Base-by-base conservation (phyloP, 2,329 filamentous ascomycete species). In the Botryotinia convoluta region DNA sequence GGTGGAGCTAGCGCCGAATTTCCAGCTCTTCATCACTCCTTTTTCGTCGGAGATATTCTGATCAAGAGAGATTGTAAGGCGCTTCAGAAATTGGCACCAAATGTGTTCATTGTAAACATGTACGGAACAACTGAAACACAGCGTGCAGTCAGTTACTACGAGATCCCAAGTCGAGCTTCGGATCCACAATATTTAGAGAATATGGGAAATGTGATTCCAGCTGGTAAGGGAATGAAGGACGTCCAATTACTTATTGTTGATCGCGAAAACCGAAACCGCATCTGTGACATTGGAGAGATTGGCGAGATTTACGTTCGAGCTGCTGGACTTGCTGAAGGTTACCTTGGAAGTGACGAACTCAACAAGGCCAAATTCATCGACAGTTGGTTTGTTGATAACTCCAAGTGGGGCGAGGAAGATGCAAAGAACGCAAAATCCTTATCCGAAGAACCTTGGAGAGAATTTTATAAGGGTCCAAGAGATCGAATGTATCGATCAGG, bases 41-140 rank as follows among this genome's bases (percentile, higher is more conserved):
- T 98, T 85, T 98, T 95, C 75, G 95, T 98, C 1, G 96, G 96
- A 45, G 95, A 98, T 80, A 86, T 98, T 48, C 83, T 98, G 65
- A 97, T 94, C 75, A 97, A 91, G 80, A 88, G 90, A 79, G 95
- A 98, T 79, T 97, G 93, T 82, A 86, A 87, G 60, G 87, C 88
- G 37, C 85, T 98, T n/a, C 92, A 93, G 73, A 86, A 89, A 63
- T 86, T 98, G 54, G 95, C 92, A 0, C 86, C 88, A 0, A 95
- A 95, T 75, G 90, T 89, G 74, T 87, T 87, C 75, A 94, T 97
- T 74, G 87, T 94, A 76, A 95, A 95, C 83, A 92, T 95, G 90
- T 97, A 94, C 80, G 94, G 95, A 60, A 94, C 94, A 0, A 97
- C 94, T 0, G 94, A 97, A 82, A 95, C 92, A 0, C 90, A 92